These are phyloP conservation scores for Tephrocybe sp. DNA, from an alignment of 768 basidiomycete genomes.

Conservation along the genomic window DNA sequence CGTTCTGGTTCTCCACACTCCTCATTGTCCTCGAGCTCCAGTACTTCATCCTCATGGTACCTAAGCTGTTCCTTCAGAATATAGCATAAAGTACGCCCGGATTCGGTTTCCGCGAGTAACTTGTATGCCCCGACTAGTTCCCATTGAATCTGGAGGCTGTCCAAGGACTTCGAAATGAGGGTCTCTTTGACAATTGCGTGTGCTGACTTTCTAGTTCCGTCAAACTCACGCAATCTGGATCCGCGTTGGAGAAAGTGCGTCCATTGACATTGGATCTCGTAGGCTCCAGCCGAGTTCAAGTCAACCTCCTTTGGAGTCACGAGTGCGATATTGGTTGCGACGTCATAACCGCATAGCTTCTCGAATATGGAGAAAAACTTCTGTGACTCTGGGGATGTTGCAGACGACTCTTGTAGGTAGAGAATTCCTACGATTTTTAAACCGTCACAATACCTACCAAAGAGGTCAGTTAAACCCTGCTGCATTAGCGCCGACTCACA, in stretches of 20 bases:
- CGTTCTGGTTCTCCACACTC: too few relatives aligned
- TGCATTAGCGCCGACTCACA: slow-evolving; percentile 7
- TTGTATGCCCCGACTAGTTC: slow-evolving; percentile 11
- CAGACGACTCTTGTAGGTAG: slow-evolving; percentile 10
- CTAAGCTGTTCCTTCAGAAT: neutral
- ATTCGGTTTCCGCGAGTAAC: neutral
- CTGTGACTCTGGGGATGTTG: neutral
- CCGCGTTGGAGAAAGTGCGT: neutral
- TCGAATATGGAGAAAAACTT: slow-evolving; percentile 13
- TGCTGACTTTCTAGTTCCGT: neutral
- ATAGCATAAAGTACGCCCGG: neutral
- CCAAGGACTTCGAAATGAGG: slow-evolving; percentile 1
- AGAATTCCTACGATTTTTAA: slow-evolving; percentile 11
- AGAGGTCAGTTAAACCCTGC: neutral
- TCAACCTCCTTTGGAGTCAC: slow-evolving; percentile 7
- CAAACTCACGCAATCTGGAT: neutral
- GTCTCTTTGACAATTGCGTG: slow-evolving; percentile 1
- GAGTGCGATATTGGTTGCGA: slow-evolving; percentile 5
- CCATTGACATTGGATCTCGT: neutral
- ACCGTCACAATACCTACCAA: slow-evolving; percentile 6
- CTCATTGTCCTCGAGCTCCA: neutral
- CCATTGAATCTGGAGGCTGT: slow-evolving; percentile 16
- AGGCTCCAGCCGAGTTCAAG: neutral
- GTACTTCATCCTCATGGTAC: neutral
- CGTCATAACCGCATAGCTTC: slow-evolving; percentile 7